A percentile compares a stretch with the other conserved stretches of the same genome.
phyloP scores from a whole-genome alignment of 2,329 filamentous ascomycete genomes.

The Stemphylium beticola region DNA sequence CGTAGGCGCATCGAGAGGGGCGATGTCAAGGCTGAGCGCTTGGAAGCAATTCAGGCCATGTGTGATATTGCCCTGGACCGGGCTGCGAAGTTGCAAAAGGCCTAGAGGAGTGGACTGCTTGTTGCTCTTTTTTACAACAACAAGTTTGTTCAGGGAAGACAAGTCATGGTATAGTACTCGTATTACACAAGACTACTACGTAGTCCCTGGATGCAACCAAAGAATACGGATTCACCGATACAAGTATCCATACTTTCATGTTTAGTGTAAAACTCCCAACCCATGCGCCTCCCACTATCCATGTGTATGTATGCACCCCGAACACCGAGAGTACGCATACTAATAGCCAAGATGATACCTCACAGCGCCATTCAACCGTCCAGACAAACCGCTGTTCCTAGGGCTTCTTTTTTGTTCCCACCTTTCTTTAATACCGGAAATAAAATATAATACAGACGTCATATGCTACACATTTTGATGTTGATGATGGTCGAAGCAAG shows the following conservation, averaged over 20 bases:
- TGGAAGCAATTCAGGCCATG: slow-evolving; percentile 83
- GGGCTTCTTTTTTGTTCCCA: too few species aligned
- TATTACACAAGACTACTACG: too few species aligned
- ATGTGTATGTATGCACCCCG: neutral
- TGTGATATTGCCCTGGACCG: slow-evolving; percentile 87
- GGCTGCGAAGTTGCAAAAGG: slow-evolving; percentile 62
- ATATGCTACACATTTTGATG: too few species aligned
- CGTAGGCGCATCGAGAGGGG: slow-evolving; percentile 71
- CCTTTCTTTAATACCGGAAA: too few species aligned
- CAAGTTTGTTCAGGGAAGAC: too few species aligned
- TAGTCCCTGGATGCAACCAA: too few species aligned
- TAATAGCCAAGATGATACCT: neutral
- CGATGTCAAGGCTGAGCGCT: slow-evolving; percentile 70
- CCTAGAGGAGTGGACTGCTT: neutral
- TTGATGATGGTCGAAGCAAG: too few species aligned
- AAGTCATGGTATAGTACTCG: neutral
- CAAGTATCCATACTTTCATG: too few species aligned
- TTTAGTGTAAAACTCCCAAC: neutral
- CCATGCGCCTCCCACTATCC: neutral
- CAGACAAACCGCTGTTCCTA: neutral
- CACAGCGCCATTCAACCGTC: neutral
- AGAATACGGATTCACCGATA: too few species aligned
- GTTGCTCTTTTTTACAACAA: neutral
- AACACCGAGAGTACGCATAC: neutral
- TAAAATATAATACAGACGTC: too few species aligned